Conservation (phyloP, 1,284 basidiomycete species). For the Fomitiporia mediterranea region DNA sequence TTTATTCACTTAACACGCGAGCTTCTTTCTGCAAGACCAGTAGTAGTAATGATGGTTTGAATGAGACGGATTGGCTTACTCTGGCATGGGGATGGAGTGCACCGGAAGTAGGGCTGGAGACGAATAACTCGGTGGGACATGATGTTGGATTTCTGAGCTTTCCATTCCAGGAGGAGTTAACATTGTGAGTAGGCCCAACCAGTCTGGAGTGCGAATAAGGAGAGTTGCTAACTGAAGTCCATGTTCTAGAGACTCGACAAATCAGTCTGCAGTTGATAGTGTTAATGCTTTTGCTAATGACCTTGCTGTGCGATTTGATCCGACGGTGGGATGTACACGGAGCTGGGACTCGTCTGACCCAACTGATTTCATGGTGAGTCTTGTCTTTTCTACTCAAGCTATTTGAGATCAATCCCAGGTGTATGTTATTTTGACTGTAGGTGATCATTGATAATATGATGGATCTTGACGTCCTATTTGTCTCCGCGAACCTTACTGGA, state of each 20-base stretch:
- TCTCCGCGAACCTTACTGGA: constrained; percentile 22
- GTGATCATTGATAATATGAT: constrained; percentile 28
- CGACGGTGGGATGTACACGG: constrained; percentile 43
- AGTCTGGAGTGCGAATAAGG: neutral
- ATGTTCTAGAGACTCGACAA: constrained; percentile 37
- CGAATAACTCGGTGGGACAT: constrained; percentile 22
- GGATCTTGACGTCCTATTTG: constrained; percentile 25
- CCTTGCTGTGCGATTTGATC: constrained; percentile 41
- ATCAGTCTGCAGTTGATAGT: constrained; percentile 40
- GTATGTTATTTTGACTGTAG: constrained; percentile 4
- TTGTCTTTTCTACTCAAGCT: neutral
- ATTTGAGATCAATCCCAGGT: neutral
- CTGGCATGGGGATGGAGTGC: constrained; percentile 23
- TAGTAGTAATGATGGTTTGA: constrained; percentile 28
- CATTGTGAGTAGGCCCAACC: constrained; percentile 22
- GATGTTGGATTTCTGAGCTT: constrained; percentile 27
- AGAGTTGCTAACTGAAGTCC: neutral
- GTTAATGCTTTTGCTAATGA: constrained; percentile 42
- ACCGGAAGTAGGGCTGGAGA: constrained; percentile 21
- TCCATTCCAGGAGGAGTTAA: constrained; percentile 24
- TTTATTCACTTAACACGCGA: constrained; percentile 24
- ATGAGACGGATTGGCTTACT: constrained; percentile 22
- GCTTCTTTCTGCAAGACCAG: constrained; percentile 21
- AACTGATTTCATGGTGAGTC: constrained; percentile 20
- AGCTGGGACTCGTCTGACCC: constrained; percentile 27